Evolutionary conservation across 164 flowering plant species (phyloP).

Genomic region (Kalanchoe fedtschenkoi): DNA sequence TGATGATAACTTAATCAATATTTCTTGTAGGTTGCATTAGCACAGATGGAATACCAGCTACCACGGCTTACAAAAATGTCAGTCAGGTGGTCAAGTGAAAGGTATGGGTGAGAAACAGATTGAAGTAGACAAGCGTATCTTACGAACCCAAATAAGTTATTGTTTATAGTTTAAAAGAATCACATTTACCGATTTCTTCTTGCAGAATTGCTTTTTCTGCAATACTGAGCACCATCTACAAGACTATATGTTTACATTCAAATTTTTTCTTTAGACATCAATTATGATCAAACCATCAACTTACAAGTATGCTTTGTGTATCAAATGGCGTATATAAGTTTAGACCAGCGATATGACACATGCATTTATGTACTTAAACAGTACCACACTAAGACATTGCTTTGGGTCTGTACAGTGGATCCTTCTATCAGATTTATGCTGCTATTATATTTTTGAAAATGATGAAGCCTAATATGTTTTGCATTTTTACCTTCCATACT

Average conservation of each 20-base stretch:
- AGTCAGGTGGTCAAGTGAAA: conserved; percentile 91
- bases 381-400: not conserved
- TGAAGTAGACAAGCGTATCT: conserved; percentile 96
- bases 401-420: not conserved
- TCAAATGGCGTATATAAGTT: not conserved
- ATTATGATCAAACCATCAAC: too few relatives aligned
- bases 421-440: not conserved
- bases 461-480: not conserved
- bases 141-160: conserved; percentile 67
- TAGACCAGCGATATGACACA: not conserved
- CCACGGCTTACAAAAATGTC: conserved; percentile 95
- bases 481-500: not conserved
- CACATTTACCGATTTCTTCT: not conserved
- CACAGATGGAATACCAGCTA: conserved; percentile 94
- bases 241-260: not conserved
- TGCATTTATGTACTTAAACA: not conserved
- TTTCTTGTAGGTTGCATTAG: conserved; percentile 62
- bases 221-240: not conserved
- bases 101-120: conserved; percentile 99
- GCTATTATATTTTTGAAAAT: not conserved
- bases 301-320: not conserved
- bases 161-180: not conserved
- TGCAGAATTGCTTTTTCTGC: not conserved
- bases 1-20: not conserved
- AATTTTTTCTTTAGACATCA: not conserved